Base-by-base conservation (phyloP, 2,329 filamentous ascomycete genomes). In the Pseudofabraea citricarpa region DNA sequence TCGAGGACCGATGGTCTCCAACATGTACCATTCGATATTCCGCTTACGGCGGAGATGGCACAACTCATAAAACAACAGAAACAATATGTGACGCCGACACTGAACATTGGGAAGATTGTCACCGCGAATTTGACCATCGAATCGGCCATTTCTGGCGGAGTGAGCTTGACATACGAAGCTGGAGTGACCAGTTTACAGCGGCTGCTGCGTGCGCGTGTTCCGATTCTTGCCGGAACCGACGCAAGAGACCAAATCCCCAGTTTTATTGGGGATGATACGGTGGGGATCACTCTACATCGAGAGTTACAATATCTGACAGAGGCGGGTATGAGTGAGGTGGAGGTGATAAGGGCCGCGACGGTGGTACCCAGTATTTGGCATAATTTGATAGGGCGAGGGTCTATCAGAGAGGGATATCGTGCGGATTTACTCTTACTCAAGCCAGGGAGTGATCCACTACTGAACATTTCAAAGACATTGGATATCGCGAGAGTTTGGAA, bases 11-110 rank as follows among this genome's bases (percentile, higher is more conserved):
- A 59, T 26, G 48, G 53, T 9, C 26, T 59, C 15, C 56, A 58
- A 43, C 56, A 59, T 37, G 53, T 54, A 9, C 52, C 53, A 9
- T 54, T 55, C 29, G 56, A 58, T 21, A 48, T 44, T 8, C 19
- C 55, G 5, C 33, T 58, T 3, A 46, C 47, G 4, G 18, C 20
- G 12, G 36, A n/a, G 8, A 39, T 49, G 13, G 24, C 54, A 19
- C 22, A 45, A 20, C 26, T 40, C 8, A 55, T 58, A 18, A 50
- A 51, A 33, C 19, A 33, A 12, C 40, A 53, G 36, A 36, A 36
- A 4, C 49, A 55, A 23, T 50, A 46, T 45, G 39, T 48, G n/a
- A 57, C 54, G 10, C 56, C 54, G 15, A 58, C 55, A 3, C 47
- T 59, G 36, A 49, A 27, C 24, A 27, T 27, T 27, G 24, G 24